Evolutionary conservation across 306 rosid species (phyloP), one percentile per base, ranked within the genome.

Genomic region (Malus asiatica): DNA sequence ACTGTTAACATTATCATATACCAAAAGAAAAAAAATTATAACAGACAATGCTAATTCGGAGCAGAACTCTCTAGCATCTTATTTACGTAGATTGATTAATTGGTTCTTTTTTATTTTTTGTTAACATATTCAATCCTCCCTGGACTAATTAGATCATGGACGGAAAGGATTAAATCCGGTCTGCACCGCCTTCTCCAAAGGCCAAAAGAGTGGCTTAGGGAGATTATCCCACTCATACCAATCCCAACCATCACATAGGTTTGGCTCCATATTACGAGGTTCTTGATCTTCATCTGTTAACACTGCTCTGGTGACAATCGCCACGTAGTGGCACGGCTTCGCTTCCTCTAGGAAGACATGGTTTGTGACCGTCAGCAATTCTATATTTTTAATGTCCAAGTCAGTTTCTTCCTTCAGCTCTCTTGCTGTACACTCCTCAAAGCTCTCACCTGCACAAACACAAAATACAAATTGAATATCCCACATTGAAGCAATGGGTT

Each of bases 321-420:
- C 86, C 2, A 90, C 93, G 22, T 86, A 92, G 59, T 92, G 93
- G 1, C 83, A 83, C n/a, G 82, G 83, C 35, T 25, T 82, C 25
- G 87, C 70, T 23, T 81, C 68, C 3, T 85, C 82, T 63, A 71
- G 11, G 23, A 88, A 71, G 44, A 92, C 64, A 27, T 84, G 84
- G 82, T 90, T 92, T 2, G 83, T 92, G 18, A 86, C 88, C 11
- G 83, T 88, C 18, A 90, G 20, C 4, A 81, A 46, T 82, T 92
- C 89, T 1, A 70, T 15, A 2, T 86, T 82, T 20, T 71, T 74
- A 5, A 86, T 73, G 15, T 78, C 87, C 66, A 92, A 40, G 35
- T 86, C 96, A 0, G 93, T 88, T 81, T 92, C 97, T 72, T 92
- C 97, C 72, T 80, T 92, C 81, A 87, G 52, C 65, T 92, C 97